These are phyloP conservation scores for Chytridiales sp. DNA, from an alignment of 371 early-diverging fungal species.

Conservation along the genomic window DNA sequence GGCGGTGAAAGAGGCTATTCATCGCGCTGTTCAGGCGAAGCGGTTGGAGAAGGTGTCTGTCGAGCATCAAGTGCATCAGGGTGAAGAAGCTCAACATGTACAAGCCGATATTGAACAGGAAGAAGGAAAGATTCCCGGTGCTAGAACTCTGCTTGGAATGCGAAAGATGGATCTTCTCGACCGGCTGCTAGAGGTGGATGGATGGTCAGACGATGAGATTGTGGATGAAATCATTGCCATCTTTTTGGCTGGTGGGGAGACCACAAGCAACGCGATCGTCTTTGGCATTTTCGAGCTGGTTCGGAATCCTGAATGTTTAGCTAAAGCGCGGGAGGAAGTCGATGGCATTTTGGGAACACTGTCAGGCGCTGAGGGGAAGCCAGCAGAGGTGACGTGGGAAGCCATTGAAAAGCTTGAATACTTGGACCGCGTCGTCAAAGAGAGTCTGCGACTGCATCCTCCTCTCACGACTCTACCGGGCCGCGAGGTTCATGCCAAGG, in stretches of 20 bases:
- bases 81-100: background rate
- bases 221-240: slow-evolving; percentile 35
- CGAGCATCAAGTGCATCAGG: background rate
- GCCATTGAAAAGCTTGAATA: slow-evolving; percentile 33
- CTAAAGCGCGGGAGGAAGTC: slow-evolving; percentile 25
- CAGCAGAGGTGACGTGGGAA: too few relatives aligned
- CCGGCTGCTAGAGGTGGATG: slow-evolving; percentile 27
- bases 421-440: slow-evolving; percentile 38
- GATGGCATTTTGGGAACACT: slow-evolving; percentile 9
- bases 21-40: background rate
- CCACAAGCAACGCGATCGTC: slow-evolving; percentile 41
- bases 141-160: too few relatives aligned
- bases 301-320: slow-evolving; percentile 27
- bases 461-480: slow-evolving; percentile 27
- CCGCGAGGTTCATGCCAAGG: background rate
- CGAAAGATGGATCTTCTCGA: slow-evolving; percentile 39
- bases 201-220: slow-evolving; percentile 33
- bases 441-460: slow-evolving; percentile 37
- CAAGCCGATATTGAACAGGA: too few relatives aligned
- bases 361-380: too few relatives aligned
- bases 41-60: too few relatives aligned
- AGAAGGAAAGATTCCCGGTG: too few relatives aligned
- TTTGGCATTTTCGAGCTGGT: slow-evolving; percentile 22
- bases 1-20: background rate
- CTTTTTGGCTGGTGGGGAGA: slow-evolving; percentile 47